These are phyloP conservation scores for Claviceps purpurea DNA, from an alignment of 2,329 filamentous ascomycete species.

Conservation along the genomic window DNA sequence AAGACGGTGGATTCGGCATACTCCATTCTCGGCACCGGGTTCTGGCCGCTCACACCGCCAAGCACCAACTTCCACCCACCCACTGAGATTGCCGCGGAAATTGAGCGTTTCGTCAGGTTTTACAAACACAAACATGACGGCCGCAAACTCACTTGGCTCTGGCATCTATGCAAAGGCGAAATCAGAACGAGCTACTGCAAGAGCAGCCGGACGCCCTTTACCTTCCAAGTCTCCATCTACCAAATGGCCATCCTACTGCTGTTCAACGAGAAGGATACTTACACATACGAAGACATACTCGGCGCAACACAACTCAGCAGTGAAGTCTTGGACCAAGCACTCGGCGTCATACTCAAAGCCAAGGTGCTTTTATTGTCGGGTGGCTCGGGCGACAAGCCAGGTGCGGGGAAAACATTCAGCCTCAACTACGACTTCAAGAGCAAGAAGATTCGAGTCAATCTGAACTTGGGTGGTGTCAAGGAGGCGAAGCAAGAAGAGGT, in stretches of 20 bases:
- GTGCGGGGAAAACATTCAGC: constrained; percentile 63
- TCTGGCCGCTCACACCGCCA: constrained; percentile 87
- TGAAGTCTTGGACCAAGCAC: constrained; percentile 75
- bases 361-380: constrained; percentile 69
- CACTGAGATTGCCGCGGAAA: constrained; percentile 69
- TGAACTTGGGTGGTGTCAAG: constrained; percentile 88
- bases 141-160: constrained; percentile 92
- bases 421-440: constrained; percentile 94
- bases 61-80: constrained; percentile 83
- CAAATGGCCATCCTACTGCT: constrained; percentile 93
- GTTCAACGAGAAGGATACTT: constrained; percentile 81
- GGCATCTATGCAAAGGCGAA: constrained; percentile 97
- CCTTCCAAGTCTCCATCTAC: constrained; percentile 93
- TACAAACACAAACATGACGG: constrained; percentile 96
- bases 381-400: constrained; percentile 56
- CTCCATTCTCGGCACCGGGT: constrained; percentile 86
- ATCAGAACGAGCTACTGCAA: constrained; percentile 89
- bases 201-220: constrained; percentile 79
- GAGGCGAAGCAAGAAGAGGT: constrained; percentile 94
- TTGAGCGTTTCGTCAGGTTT: constrained; percentile 79
- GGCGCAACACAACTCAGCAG: constrained; percentile 65
- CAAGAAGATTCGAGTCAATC: constrained; percentile 95
- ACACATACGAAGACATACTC: constrained; percentile 79
- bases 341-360: constrained; percentile 81
- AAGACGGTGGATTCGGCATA: constrained; percentile 76